Evolutionary conservation across 2,329 filamentous ascomycete species (phyloP), one percentile per base, ranked within the genome.

Genomic region (Aspergillus phoenicis): DNA sequence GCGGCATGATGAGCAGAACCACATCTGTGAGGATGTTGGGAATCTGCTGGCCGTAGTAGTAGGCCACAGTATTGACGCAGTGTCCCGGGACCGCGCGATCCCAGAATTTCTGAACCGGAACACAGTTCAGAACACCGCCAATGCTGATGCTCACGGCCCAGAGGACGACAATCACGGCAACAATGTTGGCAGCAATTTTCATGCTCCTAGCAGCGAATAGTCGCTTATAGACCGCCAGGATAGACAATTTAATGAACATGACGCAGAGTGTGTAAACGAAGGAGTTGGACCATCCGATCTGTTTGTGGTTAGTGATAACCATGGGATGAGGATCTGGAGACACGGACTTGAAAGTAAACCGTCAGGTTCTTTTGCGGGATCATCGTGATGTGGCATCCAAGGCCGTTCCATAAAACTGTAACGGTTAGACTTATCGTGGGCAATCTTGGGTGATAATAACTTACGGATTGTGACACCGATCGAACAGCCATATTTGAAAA

Each of bases 401-500:
- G 17, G 3, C 70, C 70, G 41, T 72, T 72, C 47, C 38, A 72
- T 0, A 72, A 53, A 8, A 72, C 70, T 72, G 22, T 15, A 15
- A 20, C 4, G 2, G 11, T 54, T 22, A 36, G 45, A 30, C 5
- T 4, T 5, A 36, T 36, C 2, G 20, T 54, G 11, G 52, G 24
- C n/a, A 10, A 5, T 2, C 4, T 15, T 62, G 7, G 51, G 39
- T 49, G 5, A 8, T 5, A 24, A 41, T 17, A 2, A 72, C 70
- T 62, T 39, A 72, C 70, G 62, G 26, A 64, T 65, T 5, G 63
- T 61, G 7, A 70, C 68, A 30, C 70, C 70, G 48, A 66, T 66
- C 1, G 70, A 72, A 51, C 70, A 72, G 52, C 69, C 68, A 61
- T 72, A 72, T 63, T 72, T 72, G 56, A 72, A 70, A 22, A 72